These are phyloP conservation scores for Astrothelium subdiscretum DNA, from an alignment of 495 filamentous ascomycete genomes.

Conservation along the genomic window DNA sequence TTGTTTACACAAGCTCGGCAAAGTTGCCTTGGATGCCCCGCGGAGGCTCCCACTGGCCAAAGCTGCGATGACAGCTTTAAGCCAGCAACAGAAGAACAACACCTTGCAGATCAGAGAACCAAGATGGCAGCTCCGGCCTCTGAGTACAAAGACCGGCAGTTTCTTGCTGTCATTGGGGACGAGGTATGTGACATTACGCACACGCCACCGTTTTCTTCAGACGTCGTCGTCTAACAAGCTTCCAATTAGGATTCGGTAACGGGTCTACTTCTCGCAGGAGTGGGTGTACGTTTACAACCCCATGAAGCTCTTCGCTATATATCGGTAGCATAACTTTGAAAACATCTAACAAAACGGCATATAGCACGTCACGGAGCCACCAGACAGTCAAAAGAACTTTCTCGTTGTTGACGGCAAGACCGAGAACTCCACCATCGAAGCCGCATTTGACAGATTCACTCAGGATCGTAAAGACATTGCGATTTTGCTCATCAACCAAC, in stretches of 20 bases:
- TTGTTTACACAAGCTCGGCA: not conserved
- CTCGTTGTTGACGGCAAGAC: slow-evolving; percentile 92
- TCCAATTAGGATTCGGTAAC: slow-evolving; percentile 72
- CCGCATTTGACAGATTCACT: slow-evolving; percentile 81
- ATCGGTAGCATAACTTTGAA: no score
- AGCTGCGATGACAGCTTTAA: not conserved
- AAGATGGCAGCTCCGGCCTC: slow-evolving; percentile 36
- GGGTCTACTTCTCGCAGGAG: slow-evolving; percentile 82
- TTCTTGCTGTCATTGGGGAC: slow-evolving; percentile 95
- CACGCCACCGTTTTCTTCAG: not conserved
- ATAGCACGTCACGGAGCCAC: slow-evolving; percentile 66
- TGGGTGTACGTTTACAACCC: slow-evolving; percentile 57
- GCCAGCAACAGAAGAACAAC: not conserved
- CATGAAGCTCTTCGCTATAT: not conserved
- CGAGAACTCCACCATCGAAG: slow-evolving; percentile 75
- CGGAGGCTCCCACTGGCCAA: not conserved
- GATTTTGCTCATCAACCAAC: slow-evolving; percentile 93
- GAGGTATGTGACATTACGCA: slow-evolving; percentile 62
- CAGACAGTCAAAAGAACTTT: slow-evolving; percentile 91
- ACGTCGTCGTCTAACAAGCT: slow-evolving; percentile 1
- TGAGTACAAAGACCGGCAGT: slow-evolving; percentile 79
- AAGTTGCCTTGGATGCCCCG: not conserved
- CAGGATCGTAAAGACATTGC: slow-evolving; percentile 88
- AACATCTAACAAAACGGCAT: slow-evolving; percentile 9
- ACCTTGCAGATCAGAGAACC: not conserved